Conservation (phyloP, 148 eudicot species). For the Selenicereus undatus region DNA sequence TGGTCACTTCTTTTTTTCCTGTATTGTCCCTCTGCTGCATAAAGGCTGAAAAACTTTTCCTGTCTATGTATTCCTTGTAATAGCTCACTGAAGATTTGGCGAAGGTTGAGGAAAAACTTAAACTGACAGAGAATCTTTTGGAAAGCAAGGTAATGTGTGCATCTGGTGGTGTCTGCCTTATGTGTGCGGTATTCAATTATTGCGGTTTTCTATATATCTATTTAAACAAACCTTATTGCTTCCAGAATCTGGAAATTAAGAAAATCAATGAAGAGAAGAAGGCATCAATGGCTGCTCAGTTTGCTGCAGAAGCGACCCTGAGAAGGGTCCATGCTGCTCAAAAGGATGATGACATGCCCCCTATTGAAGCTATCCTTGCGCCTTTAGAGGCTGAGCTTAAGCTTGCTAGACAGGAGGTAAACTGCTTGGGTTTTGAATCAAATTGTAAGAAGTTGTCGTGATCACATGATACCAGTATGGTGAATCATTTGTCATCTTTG, state of each 20-base stretch:
- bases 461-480: neutral
- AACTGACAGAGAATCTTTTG: constrained; percentile 64
- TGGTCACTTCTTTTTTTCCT: neutral
- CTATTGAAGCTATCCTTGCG: constrained; percentile 89
- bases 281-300: constrained; percentile 90
- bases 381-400: constrained; percentile 97
- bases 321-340: constrained; percentile 97
- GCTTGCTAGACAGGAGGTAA: constrained; percentile 41
- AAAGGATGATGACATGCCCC: constrained; percentile 96
- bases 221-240: constrained; percentile 10
- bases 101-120: constrained; percentile 78
- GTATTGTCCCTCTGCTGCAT: neutral
- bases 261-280: constrained; percentile 90
- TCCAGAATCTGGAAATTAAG: constrained; percentile 83
- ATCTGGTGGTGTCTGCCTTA: neutral
- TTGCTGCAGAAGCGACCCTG: constrained; percentile 99
- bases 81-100: constrained; percentile 76
- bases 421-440: neutral
- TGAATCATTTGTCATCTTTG: constrained; percentile 19
- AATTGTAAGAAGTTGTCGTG: neutral
- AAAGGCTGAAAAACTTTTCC: constrained; percentile 17
- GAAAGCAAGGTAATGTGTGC: constrained; percentile 78
- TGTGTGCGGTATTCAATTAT: neutral
- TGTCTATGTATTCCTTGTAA: constrained; percentile 15
- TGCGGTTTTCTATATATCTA: constrained; percentile 7